phyloP scores from a whole-genome alignment of 805 yeast genomes.

The Clavispora santaluciae region DNA sequence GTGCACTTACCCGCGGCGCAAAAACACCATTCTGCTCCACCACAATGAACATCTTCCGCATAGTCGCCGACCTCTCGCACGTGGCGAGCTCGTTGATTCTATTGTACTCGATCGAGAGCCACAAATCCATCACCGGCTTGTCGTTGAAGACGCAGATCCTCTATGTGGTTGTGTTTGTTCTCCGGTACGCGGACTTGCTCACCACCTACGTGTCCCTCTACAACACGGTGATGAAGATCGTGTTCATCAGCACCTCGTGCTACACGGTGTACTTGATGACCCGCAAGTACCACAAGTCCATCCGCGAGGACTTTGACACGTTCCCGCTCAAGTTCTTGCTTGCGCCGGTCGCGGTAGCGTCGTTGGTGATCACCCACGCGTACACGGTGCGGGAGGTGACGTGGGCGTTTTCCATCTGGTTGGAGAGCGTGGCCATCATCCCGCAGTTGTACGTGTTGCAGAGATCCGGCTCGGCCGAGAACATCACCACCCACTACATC shows the following conservation, averaged over 20 bases:
- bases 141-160: constrained; percentile 84
- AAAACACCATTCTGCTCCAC: neutral
- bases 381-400: constrained; percentile 58
- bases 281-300: constrained; percentile 52
- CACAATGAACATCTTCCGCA: constrained; percentile 39
- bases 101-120: constrained; percentile 59
- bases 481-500: constrained; percentile 86
- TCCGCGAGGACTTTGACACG: constrained; percentile 58
- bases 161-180: constrained; percentile 65
- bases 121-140: constrained; percentile 72
- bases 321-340: constrained; percentile 71
- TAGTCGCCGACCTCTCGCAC: constrained; percentile 76
- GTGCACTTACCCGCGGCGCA: constrained; percentile 1
- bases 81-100: constrained; percentile 72
- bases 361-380: constrained; percentile 61
- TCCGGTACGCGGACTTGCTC: constrained; percentile 68
- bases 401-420: constrained; percentile 92
- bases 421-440: constrained; percentile 84
- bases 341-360: constrained; percentile 50
- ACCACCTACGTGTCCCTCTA: constrained; percentile 60
- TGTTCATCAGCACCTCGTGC: constrained; percentile 70
- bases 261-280: constrained; percentile 74
- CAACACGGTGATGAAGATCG: constrained; percentile 74
- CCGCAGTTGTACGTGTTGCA: constrained; percentile 92
- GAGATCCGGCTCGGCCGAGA: constrained; percentile 81